Percentiles rank a stretch among this genome's conserved stretches.
Conservation (phyloP, 352 stramenopile species). For the Phytophthora fragariaefolia region DNA sequence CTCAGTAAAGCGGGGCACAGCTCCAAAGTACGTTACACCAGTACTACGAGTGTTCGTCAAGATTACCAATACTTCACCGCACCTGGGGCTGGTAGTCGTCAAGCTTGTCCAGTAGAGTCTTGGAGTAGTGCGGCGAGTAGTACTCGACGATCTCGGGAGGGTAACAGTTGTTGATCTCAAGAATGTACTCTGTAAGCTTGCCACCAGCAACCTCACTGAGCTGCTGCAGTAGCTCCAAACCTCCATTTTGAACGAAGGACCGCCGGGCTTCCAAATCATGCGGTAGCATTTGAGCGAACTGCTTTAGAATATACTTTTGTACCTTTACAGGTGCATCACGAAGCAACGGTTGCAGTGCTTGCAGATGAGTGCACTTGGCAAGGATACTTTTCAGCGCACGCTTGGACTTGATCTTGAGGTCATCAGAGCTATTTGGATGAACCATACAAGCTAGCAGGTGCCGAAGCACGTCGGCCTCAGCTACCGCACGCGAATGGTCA, state of each 20-base stretch:
- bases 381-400: slow-evolving; percentile 94
- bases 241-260: slow-evolving; percentile 94
- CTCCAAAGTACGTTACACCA: slow-evolving; percentile 3
- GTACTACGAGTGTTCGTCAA: slow-evolving; percentile 10
- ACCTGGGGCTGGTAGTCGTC: slow-evolving; percentile 94
- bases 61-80: slow-evolving; percentile 44
- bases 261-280: slow-evolving; percentile 93
- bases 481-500: slow-evolving; percentile 92
- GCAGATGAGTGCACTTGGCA: slow-evolving; percentile 94
- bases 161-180: slow-evolving; percentile 97
- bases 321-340: slow-evolving; percentile 93
- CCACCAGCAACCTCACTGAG: slow-evolving; percentile 91
- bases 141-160: slow-evolving; percentile 97
- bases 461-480: slow-evolving; percentile 93
- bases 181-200: slow-evolving; percentile 96
- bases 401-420: slow-evolving; percentile 95
- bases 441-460: slow-evolving; percentile 95
- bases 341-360: slow-evolving; percentile 93
- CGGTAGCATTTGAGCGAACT: slow-evolving; percentile 95
- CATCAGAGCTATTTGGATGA: slow-evolving; percentile 91
- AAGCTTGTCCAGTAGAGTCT: slow-evolving; percentile 96
- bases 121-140: slow-evolving; percentile 96
- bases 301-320: slow-evolving; percentile 96
- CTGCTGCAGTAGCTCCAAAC: slow-evolving; percentile 93
- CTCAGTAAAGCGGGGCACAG: slow-evolving; percentile 1